A percentile compares a stretch with the other conserved stretches of the same genome.
Conservation (phyloP, 805 yeast genomes). For the Wickerhamiella lipophila region DNA sequence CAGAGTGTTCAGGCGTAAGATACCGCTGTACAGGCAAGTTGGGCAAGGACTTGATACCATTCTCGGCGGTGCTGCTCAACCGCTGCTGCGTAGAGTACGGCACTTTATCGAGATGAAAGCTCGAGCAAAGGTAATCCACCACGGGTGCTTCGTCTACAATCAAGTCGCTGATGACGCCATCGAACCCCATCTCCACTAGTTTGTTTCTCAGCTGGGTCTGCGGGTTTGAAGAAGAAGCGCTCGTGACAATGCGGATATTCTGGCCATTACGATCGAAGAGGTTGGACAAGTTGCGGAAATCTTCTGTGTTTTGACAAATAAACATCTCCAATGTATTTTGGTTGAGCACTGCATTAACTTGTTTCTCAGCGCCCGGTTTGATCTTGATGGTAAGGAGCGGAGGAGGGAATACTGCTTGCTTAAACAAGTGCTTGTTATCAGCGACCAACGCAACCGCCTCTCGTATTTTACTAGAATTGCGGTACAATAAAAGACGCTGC, state of each 20-base stretch:
- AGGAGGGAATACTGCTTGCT: conserved; percentile 5
- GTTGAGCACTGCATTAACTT: not conserved
- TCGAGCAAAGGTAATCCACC: not conserved
- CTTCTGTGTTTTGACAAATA: conserved; percentile 2
- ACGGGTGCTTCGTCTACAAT: conserved; percentile 37
- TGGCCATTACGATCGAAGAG: not conserved
- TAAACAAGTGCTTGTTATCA: not conserved
- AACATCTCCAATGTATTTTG: not conserved
- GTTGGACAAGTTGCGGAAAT: not conserved
- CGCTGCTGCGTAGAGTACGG: not conserved
- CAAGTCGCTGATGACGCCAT: conserved; percentile 62
- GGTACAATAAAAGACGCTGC: not conserved
- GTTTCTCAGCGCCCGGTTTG: conserved; percentile 1
- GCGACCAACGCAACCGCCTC: not conserved
- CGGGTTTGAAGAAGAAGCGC: not conserved
- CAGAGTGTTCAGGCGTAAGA: not conserved
- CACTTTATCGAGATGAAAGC: not conserved
- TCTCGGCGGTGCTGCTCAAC: not conserved
- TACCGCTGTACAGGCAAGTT: not conserved
- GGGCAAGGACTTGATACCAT: not conserved
- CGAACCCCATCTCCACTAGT: conserved; percentile 45
- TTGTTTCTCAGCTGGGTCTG: conserved; percentile 22
- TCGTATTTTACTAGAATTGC: not conserved
- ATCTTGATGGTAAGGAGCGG: not conserved
- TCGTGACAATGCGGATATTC: not conserved